Conservation (phyloP, 805 yeast genomes). For the Myxozyma vanderwaltii region DNA sequence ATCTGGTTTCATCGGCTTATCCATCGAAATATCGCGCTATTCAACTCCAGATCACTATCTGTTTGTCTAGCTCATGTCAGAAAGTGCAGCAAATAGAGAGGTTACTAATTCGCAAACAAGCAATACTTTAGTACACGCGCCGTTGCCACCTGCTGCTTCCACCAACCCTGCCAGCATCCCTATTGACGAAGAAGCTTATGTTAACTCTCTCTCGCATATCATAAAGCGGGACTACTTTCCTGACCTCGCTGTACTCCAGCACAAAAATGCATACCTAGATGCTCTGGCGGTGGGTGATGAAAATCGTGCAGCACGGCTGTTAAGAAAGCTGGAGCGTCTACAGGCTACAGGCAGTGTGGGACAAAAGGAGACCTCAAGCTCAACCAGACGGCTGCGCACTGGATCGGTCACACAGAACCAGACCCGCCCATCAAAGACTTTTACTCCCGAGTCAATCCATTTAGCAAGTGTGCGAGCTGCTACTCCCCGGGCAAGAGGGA, state of each 20-base stretch:
- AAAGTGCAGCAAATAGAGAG: no score
- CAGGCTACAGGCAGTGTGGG: conserved; percentile 16
- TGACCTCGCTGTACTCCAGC: conserved; percentile 18
- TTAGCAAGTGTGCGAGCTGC: not conserved
- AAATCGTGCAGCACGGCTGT: conserved; percentile 6
- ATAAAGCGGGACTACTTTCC: conserved; percentile 38
- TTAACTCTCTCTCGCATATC: conserved; percentile 33
- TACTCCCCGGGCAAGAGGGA: not conserved
- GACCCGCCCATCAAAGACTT: not conserved
- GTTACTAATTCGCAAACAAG: not conserved
- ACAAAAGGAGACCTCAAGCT: conserved; percentile 2
- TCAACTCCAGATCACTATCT: no score
- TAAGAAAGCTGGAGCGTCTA: conserved; percentile 16
- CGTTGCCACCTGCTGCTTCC: conserved; percentile 21
- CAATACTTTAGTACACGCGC: not conserved
- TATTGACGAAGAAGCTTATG: conserved; percentile 40
- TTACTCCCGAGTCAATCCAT: not conserved
- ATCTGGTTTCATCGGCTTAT: no score
- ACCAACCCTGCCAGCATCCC: conserved; percentile 22
- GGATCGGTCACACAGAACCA: not conserved
- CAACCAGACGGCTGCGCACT: not conserved
- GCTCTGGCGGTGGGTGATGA: conserved; percentile 18
- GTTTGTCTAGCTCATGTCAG: no score
- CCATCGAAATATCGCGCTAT: no score
- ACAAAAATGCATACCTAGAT: conserved; percentile 21